Evolutionary conservation across 345 rosid species (phyloP).

Genomic region (Gossypium turneri): DNA sequence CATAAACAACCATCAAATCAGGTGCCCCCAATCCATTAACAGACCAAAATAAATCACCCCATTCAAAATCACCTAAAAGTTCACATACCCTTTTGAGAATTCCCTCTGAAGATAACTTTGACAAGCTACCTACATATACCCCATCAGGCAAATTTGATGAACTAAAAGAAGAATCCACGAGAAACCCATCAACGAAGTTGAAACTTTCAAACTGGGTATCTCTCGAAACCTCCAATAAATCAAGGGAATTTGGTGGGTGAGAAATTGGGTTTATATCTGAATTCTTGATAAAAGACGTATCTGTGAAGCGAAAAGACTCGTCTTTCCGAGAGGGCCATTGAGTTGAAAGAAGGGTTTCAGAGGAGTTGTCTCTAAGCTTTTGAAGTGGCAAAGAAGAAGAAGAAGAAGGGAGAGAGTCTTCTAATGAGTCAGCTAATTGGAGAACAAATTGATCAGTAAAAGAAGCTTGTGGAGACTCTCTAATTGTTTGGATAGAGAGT

Average conservation of each 20-base stretch:
- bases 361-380: conserved; percentile 63
- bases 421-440: conserved; percentile 80
- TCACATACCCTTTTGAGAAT: conserved; percentile 44
- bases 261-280: conserved; percentile 62
- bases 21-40: conserved; percentile 88
- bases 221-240: conserved; percentile 20
- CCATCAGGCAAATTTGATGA: conserved; percentile 61
- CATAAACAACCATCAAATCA: conserved; percentile 75
- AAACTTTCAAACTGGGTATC: conserved; percentile 47
- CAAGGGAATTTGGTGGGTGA: conserved; percentile 34
- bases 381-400: conserved; percentile 47
- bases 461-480: conserved; percentile 35
- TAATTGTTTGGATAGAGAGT: conserved; percentile 32
- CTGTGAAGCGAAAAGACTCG: conserved; percentile 88
- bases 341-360: conserved; percentile 63
- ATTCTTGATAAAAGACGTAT: conserved; percentile 60
- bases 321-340: conserved; percentile 88
- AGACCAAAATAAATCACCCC: conserved; percentile 88
- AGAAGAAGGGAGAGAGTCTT: conserved; percentile 59
- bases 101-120: conserved; percentile 33
- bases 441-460: conserved; percentile 90
- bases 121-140: conserved; percentile 70
- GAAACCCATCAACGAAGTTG: conserved; percentile 64
- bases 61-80: conserved; percentile 47
- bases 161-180: conserved; percentile 43